Base-by-base conservation (phyloP, 495 filamentous ascomycete genomes). In the Trichoderma erinaceum region DNA sequence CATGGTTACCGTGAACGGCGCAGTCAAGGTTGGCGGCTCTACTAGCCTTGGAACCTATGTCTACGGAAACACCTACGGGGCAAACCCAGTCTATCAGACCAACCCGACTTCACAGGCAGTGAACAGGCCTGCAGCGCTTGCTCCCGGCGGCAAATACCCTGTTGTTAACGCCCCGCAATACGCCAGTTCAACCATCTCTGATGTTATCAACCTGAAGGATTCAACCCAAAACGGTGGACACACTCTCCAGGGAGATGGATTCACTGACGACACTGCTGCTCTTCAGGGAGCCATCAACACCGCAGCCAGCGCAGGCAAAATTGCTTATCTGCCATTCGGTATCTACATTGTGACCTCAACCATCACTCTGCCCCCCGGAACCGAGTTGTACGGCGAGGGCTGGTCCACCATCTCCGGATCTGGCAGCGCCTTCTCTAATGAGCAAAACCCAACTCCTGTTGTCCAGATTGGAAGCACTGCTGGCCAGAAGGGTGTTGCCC, bases 31-130 rank as follows among this genome's bases (percentile, higher is more conserved):
- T 11, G 71, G 72, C 13, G 38, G 71, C 29, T 65, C 67, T n/a
- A 68, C 65, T 3, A 71, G 76, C 66, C 64, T 82, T 4, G 69
- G 71, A 3, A 80, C 75, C 29, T 77, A 75, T 52, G 71, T 76
- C 11, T 82, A 77, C 44, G 78, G 69, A 27, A 89, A 91, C 69
- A 89, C 86, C 4, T 71, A 89, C 18, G 84, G 83, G 23, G 79
- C 82, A 15, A 85, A 86, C 72, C 82, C 83, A 1, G 80, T 88
- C 13, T 90, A 91, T 71, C 81, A 84, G 12, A 69, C 76, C 3
- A 81, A 83, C 0, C 71, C 85, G 13, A 78, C 77, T 2, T 46
- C 73, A 0, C 68, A 69, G 13, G 11, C 56, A 13, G 56, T 61
- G 29, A 69, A 35, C 46, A 73, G 78, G 12, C 74, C 78, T 23